Conservation (phyloP, 768 basidiomycete genomes). For the Termitomyces sp. region DNA sequence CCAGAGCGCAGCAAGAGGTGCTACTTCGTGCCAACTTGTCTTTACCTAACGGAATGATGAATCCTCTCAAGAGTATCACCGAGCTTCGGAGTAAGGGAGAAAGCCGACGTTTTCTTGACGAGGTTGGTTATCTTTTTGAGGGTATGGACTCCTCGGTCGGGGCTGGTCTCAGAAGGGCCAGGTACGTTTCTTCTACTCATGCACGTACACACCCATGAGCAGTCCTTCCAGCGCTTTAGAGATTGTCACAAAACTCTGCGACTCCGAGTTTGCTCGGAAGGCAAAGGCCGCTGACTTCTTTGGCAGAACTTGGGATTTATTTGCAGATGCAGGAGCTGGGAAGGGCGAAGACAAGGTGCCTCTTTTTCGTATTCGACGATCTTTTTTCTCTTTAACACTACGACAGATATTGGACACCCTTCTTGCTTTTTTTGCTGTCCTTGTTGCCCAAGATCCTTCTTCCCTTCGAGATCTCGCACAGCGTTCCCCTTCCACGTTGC, state of each 20-base stretch:
- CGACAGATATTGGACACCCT: slow-evolving; percentile 59
- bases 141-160: slow-evolving; percentile 54
- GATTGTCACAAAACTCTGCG: slow-evolving; percentile 68
- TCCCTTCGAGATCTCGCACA: slow-evolving; percentile 52
- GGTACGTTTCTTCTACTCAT: slow-evolving; percentile 32
- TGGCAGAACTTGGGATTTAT: slow-evolving; percentile 59
- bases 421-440: slow-evolving; percentile 52
- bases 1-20: slow-evolving; percentile 23
- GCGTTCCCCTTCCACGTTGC: slow-evolving; percentile 14
- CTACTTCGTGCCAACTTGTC: slow-evolving; percentile 11
- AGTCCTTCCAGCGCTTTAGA: slow-evolving; percentile 56
- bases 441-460: slow-evolving; percentile 54
- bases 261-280: slow-evolving; percentile 69
- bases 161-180: slow-evolving; percentile 57
- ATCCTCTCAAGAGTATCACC: slow-evolving; percentile 73
- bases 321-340: slow-evolving; percentile 54
- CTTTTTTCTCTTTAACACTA: not conserved
- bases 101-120: slow-evolving; percentile 73
- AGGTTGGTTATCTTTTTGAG: slow-evolving; percentile 82
- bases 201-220: not conserved
- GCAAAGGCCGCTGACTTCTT: slow-evolving; percentile 76
- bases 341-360: slow-evolving; percentile 48
- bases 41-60: slow-evolving; percentile 57
- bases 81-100: slow-evolving; percentile 80
- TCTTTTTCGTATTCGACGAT: not conserved